Conservation (phyloP, 306 rosid genomes). For the Acacia confusa region DNA sequence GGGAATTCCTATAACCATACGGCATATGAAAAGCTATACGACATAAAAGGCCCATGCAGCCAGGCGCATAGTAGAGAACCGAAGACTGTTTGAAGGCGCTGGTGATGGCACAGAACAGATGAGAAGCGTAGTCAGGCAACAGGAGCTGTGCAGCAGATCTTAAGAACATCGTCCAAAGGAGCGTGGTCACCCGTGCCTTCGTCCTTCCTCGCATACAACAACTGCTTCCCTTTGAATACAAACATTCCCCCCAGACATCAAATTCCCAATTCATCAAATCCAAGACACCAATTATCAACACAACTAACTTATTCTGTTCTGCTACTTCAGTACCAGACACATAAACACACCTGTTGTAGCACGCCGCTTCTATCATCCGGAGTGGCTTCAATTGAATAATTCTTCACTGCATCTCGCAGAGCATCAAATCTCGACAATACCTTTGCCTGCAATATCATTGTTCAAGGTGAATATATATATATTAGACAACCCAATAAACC, state of each 20-base stretch:
- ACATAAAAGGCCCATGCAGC: slow-evolving; percentile 24
- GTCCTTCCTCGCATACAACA: slow-evolving; percentile 85
- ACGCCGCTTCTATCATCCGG: slow-evolving; percentile 77
- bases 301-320: neutral
- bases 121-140: slow-evolving; percentile 4
- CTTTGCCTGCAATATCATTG: slow-evolving; percentile 51
- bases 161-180: slow-evolving; percentile 64
- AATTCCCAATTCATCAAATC: neutral
- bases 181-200: slow-evolving; percentile 95
- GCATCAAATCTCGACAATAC: slow-evolving; percentile 72
- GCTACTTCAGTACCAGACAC: neutral
- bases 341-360: slow-evolving; percentile 62
- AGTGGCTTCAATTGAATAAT: slow-evolving; percentile 77
- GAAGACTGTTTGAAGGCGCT: neutral
- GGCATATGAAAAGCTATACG: neutral
- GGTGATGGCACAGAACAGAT: neutral
- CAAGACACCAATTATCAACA: neutral
- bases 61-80: neutral
- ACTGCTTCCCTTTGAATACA: slow-evolving; percentile 77
- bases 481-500: neutral
- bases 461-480: neutral
- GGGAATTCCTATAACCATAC: neutral
- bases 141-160: slow-evolving; percentile 60
- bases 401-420: slow-evolving; percentile 64
- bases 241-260: slow-evolving; percentile 81